Evolutionary conservation across 352 stramenopile species (phyloP).

Genomic region (Globisporangium parvum): DNA sequence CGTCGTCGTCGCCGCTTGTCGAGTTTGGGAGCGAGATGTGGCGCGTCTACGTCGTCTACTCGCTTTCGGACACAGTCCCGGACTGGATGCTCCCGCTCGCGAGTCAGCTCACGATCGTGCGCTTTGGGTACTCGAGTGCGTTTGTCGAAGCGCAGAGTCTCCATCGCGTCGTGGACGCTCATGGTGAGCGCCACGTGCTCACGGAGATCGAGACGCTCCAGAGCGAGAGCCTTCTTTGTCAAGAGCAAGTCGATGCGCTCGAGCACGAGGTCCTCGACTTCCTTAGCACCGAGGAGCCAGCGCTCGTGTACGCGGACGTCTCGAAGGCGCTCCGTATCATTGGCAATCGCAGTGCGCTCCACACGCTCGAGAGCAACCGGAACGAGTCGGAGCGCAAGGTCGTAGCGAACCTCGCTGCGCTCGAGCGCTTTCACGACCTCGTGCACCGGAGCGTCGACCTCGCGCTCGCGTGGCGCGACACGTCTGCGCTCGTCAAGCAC

Average conservation of each 20-base stretch:
- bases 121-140: constrained; percentile 31
- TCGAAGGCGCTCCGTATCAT: constrained; percentile 52
- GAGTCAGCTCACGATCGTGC: constrained; percentile 36
- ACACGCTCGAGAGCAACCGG: constrained; percentile 41
- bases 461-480: constrained; percentile 27
- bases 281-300: constrained; percentile 32
- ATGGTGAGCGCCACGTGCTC: constrained; percentile 24
- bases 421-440: constrained; percentile 22
- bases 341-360: constrained; percentile 41
- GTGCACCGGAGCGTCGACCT: constrained; percentile 30
- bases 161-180: constrained; percentile 27
- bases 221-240: constrained; percentile 36
- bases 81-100: constrained; percentile 35
- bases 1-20: constrained; percentile 4
- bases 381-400: constrained; percentile 32
- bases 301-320: constrained; percentile 36
- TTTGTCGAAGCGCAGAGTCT: constrained; percentile 28
- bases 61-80: constrained; percentile 17
- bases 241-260: constrained; percentile 49
- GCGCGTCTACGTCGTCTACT: constrained; percentile 47
- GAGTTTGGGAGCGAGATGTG: constrained; percentile 43
- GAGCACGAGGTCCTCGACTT: constrained; percentile 64
- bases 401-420: constrained; percentile 15
- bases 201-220: constrained; percentile 45
- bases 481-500: constrained; percentile 7